Conservation (phyloP, 768 basidiomycete genomes). For the Hygrophorus pudorinus region DNA sequence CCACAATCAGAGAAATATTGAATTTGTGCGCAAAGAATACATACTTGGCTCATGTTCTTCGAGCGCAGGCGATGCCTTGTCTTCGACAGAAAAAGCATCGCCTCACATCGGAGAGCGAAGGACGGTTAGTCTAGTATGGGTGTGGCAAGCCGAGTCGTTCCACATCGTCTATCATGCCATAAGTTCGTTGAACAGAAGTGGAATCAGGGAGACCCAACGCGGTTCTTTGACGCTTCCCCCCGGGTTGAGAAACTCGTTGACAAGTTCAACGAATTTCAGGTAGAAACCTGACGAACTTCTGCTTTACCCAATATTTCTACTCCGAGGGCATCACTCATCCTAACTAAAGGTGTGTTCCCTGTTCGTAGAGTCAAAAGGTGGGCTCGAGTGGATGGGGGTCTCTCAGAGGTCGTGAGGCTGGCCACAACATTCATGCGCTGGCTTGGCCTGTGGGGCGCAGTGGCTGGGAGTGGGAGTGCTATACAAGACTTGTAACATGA, state of each 20-base stretch:
- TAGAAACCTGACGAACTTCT: slow-evolving; percentile 44
- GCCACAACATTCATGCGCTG: no score
- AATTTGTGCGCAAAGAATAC: slow-evolving; percentile 3
- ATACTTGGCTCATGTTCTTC: slow-evolving; percentile 82
- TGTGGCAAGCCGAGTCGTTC: slow-evolving; percentile 73
- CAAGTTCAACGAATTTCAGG: not conserved
- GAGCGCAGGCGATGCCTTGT: slow-evolving; percentile 92
- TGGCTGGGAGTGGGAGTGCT: no score
- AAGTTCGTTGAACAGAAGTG: not conserved
- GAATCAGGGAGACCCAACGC: slow-evolving; percentile 53
- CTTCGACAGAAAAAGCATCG: no score
- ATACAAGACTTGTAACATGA: no score
- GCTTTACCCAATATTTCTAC: slow-evolving; percentile 95
- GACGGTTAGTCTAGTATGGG: slow-evolving; percentile 78
- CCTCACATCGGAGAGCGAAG: no score
- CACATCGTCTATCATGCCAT: slow-evolving; percentile 69
- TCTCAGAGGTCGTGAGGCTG: no score
- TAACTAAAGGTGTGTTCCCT: slow-evolving; percentile 93
- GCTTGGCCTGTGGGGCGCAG: no score
- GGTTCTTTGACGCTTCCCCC: slow-evolving; percentile 97
- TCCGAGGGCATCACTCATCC: slow-evolving; percentile 86
- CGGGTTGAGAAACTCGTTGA: slow-evolving; percentile 78
- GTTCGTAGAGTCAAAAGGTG: not conserved
- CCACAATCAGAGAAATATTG: not conserved
- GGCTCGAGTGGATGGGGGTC: no score